These are phyloP conservation scores for Clavariopsis aquatica DNA, from an alignment of 495 filamentous ascomycete species.

Conservation along the genomic window DNA sequence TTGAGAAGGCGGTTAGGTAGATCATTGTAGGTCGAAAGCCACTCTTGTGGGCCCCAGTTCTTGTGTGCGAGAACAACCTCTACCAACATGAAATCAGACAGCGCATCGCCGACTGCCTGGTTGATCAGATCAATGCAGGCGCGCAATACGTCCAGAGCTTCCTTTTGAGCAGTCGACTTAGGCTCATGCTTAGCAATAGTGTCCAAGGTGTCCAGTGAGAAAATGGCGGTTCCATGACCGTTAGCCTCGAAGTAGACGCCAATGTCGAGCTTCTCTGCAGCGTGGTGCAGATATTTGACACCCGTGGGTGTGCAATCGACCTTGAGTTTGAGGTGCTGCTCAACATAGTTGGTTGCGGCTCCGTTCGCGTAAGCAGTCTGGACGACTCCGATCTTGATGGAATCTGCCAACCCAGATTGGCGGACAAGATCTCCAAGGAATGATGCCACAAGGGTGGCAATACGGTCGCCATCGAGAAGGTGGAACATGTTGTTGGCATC, in stretches of 20 bases:
- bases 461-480: slow-evolving; percentile 93
- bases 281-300: slow-evolving; percentile 97
- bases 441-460: slow-evolving; percentile 87
- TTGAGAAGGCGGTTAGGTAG: slow-evolving; percentile 92
- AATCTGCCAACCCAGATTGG: slow-evolving; percentile 72
- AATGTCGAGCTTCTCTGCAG: slow-evolving; percentile 84
- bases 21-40: slow-evolving; percentile 92
- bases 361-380: slow-evolving; percentile 99
- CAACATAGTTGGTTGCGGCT: slow-evolving; percentile 87
- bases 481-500: slow-evolving; percentile 80
- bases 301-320: slow-evolving; percentile 92
- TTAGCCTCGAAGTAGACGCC: slow-evolving; percentile 99
- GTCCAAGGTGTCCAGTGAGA: slow-evolving; percentile 79
- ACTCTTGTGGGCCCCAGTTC: slow-evolving; percentile 84
- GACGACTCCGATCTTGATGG: slow-evolving; percentile 86
- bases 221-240: slow-evolving; percentile 94
- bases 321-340: slow-evolving; percentile 81
- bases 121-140: slow-evolving; percentile 90
- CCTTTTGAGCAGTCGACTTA: slow-evolving; percentile 86
- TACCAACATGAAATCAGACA: slow-evolving; percentile 94
- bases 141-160: slow-evolving; percentile 75
- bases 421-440: slow-evolving; percentile 90
- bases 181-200: slow-evolving; percentile 75
- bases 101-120: slow-evolving; percentile 93
- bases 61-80: slow-evolving; percentile 96